phyloP scores from a whole-genome alignment of 2,329 filamentous ascomycete species.

The Colletotrichum australisinense region DNA sequence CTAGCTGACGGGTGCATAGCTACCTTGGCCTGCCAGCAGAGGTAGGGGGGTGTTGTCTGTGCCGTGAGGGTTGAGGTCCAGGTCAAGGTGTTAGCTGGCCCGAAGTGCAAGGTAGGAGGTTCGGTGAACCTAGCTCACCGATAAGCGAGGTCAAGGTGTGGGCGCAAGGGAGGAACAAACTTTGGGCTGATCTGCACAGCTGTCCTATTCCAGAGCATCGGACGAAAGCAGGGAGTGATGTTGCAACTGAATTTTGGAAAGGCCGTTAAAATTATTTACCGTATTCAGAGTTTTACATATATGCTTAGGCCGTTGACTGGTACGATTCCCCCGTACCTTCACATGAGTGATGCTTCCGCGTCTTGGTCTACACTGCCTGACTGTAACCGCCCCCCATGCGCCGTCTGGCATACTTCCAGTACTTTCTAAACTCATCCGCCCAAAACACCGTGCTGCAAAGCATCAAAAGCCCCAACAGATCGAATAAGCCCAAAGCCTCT shows the following conservation, averaged over 20 bases:
- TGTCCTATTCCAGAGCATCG: not conserved
- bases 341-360: conserved; percentile 14
- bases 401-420: conserved; percentile 70
- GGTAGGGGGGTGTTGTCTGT: conserved; percentile 27
- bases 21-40: conserved; percentile 43
- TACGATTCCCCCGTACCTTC: conserved; percentile 11
- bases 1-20: conserved; percentile 56
- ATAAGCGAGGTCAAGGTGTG: conserved; percentile 33
- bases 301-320: conserved; percentile 22
- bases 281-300: conserved; percentile 26
- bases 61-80: conserved; percentile 29
- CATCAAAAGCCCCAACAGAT: conserved; percentile 78
- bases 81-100: conserved; percentile 36
- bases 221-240: not conserved
- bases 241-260: conserved; percentile 4
- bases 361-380: conserved; percentile 65
- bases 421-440: conserved; percentile 93
- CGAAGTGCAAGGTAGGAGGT: conserved; percentile 25
- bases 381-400: conserved; percentile 72
- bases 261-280: conserved; percentile 32
- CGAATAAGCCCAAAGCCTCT: conserved; percentile 80
- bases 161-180: conserved; percentile 26
- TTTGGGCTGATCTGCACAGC: conserved; percentile 22
- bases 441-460: conserved; percentile 94
- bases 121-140: conserved; percentile 35